Evolutionary conservation across 148 eudicot species (phyloP).

Genomic region (Rhododendron ferrugineum): DNA sequence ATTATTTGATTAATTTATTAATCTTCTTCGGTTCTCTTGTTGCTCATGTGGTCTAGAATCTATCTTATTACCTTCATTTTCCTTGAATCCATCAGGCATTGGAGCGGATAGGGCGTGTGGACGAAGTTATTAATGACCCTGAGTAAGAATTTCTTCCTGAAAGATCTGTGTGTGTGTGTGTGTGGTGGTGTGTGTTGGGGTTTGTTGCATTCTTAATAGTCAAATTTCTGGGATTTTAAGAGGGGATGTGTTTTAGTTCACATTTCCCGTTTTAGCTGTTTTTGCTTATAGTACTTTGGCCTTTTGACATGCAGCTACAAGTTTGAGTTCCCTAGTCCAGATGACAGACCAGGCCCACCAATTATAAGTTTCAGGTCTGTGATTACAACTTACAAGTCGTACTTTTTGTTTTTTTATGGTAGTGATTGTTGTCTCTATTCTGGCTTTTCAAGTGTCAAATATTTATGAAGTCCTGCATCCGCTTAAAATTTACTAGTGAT

Average conservation of each 20-base stretch:
- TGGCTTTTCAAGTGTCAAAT: not conserved
- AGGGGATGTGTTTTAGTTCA: not conserved
- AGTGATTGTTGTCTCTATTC: not conserved
- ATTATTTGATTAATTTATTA: not conserved
- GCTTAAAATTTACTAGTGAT: not conserved
- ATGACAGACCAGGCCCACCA: conserved; percentile 95
- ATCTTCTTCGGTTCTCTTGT: not conserved
- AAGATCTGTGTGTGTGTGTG: not conserved
- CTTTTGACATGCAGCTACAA: conserved; percentile 68
- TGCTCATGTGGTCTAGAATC: not conserved
- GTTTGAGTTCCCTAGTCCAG: conserved; percentile 99
- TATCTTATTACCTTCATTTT: not conserved
- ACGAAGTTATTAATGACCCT: conserved; percentile 89
- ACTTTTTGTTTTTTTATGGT: not conserved
- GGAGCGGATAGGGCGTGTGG: conserved; percentile 85
- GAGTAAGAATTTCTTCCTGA: conserved; percentile 54
- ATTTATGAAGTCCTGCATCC: not conserved
- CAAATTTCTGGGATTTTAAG: not conserved
- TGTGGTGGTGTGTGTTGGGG: not conserved
- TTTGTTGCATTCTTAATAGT: not conserved
- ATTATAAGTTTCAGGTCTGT: conserved; percentile 96
- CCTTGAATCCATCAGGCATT: conserved; percentile 55
- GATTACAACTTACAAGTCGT: not conserved
- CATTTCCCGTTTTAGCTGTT: not conserved
- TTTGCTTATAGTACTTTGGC: conserved; percentile 11